Percentiles rank a stretch among this genome's conserved stretches.
Conservation (phyloP, 2,329 filamentous ascomycete genomes). For the Niveomyces coronatus region DNA sequence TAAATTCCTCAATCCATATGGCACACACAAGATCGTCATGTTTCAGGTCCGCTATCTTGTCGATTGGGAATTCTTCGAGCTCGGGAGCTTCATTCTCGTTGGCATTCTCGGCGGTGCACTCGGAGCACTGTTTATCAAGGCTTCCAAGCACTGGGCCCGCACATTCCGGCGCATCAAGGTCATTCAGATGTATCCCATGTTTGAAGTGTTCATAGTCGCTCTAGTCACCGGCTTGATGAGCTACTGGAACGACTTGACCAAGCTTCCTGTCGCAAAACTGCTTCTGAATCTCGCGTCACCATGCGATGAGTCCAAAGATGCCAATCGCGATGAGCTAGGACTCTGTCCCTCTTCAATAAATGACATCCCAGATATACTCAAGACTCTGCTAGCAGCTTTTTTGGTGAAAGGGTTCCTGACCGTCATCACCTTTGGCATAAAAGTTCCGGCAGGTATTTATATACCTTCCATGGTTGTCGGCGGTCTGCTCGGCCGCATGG, state of each 20-base stretch:
- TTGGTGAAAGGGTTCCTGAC: slow-evolving; percentile 85
- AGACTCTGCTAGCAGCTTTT: slow-evolving; percentile 65
- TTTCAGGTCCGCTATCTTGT: slow-evolving; percentile 86
- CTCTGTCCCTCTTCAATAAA: slow-evolving; percentile 64
- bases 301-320: slow-evolving; percentile 57
- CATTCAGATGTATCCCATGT: slow-evolving; percentile 73
- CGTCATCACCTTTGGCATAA: slow-evolving; percentile 87
- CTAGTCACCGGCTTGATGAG: slow-evolving; percentile 73
- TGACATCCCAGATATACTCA: slow-evolving; percentile 69
- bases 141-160: slow-evolving; percentile 78
- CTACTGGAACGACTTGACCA: slow-evolving; percentile 91
- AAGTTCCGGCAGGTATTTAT: slow-evolving; percentile 93
- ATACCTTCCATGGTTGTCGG: slow-evolving; percentile 98
- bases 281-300: slow-evolving; percentile 85
- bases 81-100: slow-evolving; percentile 74
- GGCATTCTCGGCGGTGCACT: slow-evolving; percentile 75
- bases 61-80: slow-evolving; percentile 92
- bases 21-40: slow-evolving; percentile 90
- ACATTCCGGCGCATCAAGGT: slow-evolving; percentile 70
- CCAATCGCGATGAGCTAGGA: slow-evolving; percentile 53
- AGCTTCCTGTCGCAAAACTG: slow-evolving; percentile 79
- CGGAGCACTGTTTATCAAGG: slow-evolving; percentile 94
- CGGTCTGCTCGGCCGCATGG: slow-evolving; percentile 77
- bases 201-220: slow-evolving; percentile 84
- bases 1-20: slow-evolving; percentile 93